phyloP scores from a whole-genome alignment of 139 green algal species.

The Raphidocelis subcapitata region DNA sequence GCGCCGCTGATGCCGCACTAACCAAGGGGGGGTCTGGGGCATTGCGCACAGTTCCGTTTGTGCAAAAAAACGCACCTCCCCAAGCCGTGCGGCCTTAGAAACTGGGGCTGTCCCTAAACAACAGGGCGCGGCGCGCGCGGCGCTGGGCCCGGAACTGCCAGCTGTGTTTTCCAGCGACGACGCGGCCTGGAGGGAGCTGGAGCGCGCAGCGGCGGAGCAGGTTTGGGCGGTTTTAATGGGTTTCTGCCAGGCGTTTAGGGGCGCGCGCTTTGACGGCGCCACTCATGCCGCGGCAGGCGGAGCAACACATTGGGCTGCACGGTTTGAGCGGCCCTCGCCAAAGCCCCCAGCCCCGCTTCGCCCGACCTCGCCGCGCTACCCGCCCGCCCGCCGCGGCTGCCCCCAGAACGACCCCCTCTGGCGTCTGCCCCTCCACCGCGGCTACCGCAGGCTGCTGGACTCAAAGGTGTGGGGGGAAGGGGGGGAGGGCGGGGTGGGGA shows the following conservation, averaged over 20 bases:
- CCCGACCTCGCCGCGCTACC: too few relatives aligned
- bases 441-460: constrained; percentile 52
- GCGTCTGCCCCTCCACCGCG: constrained; percentile 58
- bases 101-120: background rate
- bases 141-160: constrained; percentile 63
- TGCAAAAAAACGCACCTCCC: too few relatives aligned
- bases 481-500: too few relatives aligned
- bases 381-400: too few relatives aligned
- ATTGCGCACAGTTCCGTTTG: background rate
- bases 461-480: constrained; percentile 56
- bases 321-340: too few relatives aligned
- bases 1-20: background rate
- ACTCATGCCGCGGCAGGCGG: too few relatives aligned
- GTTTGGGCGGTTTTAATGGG: too few relatives aligned
- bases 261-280: too few relatives aligned
- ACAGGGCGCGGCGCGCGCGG: constrained; percentile 58
- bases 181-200: constrained; percentile 37
- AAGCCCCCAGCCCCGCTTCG: too few relatives aligned
- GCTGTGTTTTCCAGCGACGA: constrained; percentile 57
- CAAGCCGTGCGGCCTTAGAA: too few relatives aligned
- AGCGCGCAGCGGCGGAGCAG: constrained; percentile 35
- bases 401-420: constrained; percentile 63
- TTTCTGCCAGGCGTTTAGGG: too few relatives aligned
- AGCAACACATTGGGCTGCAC: too few relatives aligned
- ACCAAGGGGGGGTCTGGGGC: background rate